Percentiles rank a stretch among this genome's conserved stretches.
phyloP scores from a whole-genome alignment of 352 stramenopile genomes.

The Phytopythium helicoides region DNA sequence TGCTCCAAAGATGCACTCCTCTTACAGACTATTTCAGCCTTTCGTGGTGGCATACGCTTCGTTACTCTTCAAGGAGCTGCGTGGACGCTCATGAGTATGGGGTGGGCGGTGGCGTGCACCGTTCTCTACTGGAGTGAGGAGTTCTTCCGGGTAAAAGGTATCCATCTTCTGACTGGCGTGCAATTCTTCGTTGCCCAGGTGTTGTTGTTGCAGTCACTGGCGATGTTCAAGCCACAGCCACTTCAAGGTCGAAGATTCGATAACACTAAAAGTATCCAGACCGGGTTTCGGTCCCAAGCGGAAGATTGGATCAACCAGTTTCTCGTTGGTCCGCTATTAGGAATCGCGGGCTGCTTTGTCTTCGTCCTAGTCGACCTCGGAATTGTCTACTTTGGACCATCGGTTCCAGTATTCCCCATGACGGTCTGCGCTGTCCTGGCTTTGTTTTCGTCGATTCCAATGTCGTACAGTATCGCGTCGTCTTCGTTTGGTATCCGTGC shows the following conservation, averaged over 20 bases:
- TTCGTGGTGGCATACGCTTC: constrained; percentile 48
- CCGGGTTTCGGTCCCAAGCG: constrained; percentile 10
- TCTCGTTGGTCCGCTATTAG: constrained; percentile 36
- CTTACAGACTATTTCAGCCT: constrained; percentile 44
- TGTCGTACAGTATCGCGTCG: constrained; percentile 43
- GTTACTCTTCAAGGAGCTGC: constrained; percentile 47
- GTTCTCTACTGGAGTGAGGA: constrained; percentile 44
- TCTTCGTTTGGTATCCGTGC: constrained; percentile 23
- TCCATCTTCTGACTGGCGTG: constrained; percentile 39
- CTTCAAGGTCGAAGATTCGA: neutral
- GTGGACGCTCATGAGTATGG: constrained; percentile 45
- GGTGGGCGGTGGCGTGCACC: constrained; percentile 35
- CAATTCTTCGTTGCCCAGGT: constrained; percentile 39
- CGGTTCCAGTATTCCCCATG: constrained; percentile 43
- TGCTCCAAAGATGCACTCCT: constrained; percentile 29
- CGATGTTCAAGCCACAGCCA: constrained; percentile 24
- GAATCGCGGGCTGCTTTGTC: constrained; percentile 33
- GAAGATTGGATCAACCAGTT: constrained; percentile 29
- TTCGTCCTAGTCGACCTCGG: constrained; percentile 54
- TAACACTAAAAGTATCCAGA: neutral
- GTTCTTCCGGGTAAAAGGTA: constrained; percentile 42
- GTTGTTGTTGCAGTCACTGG: constrained; percentile 36
- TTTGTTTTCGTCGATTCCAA: constrained; percentile 51
- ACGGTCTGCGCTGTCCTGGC: constrained; percentile 40
- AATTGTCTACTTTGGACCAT: constrained; percentile 38